Percentiles rank a stretch among this genome's conserved stretches.
These are phyloP conservation scores for Pleoardoris graminearum DNA, from an alignment of 2,329 filamentous ascomycete genomes.

Conservation along the genomic window DNA sequence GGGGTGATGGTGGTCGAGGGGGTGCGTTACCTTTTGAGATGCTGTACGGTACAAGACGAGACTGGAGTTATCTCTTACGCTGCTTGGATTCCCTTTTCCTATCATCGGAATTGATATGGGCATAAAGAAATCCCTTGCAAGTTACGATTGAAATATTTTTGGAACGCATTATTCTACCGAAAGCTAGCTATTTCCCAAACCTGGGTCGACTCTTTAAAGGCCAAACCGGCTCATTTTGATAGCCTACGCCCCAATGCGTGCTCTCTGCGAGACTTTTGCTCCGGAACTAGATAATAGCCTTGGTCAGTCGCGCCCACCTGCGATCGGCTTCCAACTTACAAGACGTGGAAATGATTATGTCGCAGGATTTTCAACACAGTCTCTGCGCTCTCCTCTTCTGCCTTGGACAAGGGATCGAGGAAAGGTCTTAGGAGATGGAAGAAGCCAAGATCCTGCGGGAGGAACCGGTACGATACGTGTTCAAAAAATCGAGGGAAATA, in stretches of 20 bases:
- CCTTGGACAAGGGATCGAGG: background rate
- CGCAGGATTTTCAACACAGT: background rate
- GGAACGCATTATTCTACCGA: background rate
- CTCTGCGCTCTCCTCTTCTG: background rate
- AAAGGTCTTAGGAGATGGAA: conserved; percentile 1
- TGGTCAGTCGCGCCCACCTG: background rate
- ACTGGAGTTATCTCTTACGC: no score
- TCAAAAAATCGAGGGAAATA: conserved; percentile 1
- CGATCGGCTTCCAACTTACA: conserved; percentile 2
- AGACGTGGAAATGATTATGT: conserved; percentile 1
- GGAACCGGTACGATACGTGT: background rate
- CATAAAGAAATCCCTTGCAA: background rate
- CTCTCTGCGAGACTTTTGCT: background rate
- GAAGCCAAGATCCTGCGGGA: background rate
- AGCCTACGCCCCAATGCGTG: conserved; percentile 1
- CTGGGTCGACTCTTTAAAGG: background rate
- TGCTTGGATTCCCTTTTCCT: no score
- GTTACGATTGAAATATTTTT: background rate
- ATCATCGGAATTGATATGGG: background rate
- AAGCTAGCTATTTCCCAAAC: background rate
- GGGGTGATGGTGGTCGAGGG: background rate
- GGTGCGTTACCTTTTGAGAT: background rate
- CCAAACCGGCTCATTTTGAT: background rate
- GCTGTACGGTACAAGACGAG: no score
- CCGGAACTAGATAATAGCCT: background rate